Evolutionary conservation across 2,329 filamentous ascomycete genomes (phyloP), one percentile per base, ranked within the genome.

Genomic region (Penicillium sp.): DNA sequence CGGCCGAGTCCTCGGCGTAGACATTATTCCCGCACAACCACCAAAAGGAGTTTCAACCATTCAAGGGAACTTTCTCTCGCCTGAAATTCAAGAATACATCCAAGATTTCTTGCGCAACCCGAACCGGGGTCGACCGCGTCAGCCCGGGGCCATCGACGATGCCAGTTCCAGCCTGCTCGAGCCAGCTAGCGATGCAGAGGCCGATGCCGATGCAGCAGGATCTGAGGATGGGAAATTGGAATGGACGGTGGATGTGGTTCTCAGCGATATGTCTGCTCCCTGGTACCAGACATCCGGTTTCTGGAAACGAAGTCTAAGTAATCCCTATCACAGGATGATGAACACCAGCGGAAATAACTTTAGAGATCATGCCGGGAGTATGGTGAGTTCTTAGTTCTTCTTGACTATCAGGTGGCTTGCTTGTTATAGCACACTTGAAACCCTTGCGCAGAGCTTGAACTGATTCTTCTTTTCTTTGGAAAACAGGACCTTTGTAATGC

Each of bases 251-350:
- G 92, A 98, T 81, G 87, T 99, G 75, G 92, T 99, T 76, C 83
- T 99, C 76, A 97, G 92, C 88, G 95, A 99, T 86, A 99, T 99
- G 95, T 99, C 89, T 87, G 94, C 85, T 85, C 93, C 95, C 90
- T 97, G 93, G 93, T 84, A 88, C 72, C 91, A 91, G 82, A 91
- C 86, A 57, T 84, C 85, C 73, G 90, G 89, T 74, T 93, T 91
- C 82, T 89, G 87, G 82, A 89, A 91, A 83, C 92, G 88, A 82
- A 96, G 89, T 83, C 86, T 97, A 87, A 96, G 89, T 94, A 91
- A 95, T 87, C 92, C 93, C 68, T 95, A 96, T 88, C 78, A 81
- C 85, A 99, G 95, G 95, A 90, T 99, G 90, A 97, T 97, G 93
- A 99, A 99, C 80, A 97, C 94, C 71, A 97, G 91, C 80, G 95